Conservation (phyloP, 345 rosid genomes). For the Gossypium bickii region DNA sequence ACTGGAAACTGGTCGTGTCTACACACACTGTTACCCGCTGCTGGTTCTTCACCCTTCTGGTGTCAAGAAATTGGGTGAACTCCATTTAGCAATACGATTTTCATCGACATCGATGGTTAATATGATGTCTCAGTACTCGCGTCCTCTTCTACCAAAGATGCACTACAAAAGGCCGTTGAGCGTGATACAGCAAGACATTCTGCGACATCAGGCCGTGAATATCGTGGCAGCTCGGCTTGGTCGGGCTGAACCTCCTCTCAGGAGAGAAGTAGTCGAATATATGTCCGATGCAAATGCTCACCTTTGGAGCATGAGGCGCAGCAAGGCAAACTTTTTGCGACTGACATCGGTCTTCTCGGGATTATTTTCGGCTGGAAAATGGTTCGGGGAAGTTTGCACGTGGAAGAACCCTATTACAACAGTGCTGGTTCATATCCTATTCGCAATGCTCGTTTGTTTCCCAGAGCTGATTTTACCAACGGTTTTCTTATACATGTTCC, state of each 20-base stretch:
- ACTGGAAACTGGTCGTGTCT: constrained; percentile 72
- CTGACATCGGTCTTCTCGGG: constrained; percentile 60
- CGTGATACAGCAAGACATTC: constrained; percentile 69
- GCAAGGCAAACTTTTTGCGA: constrained; percentile 85
- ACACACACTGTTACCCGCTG: constrained; percentile 82
- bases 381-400: constrained; percentile 79
- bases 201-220: constrained; percentile 71
- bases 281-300: constrained; percentile 85
- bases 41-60: constrained; percentile 77
- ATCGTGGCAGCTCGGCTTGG: constrained; percentile 76
- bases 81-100: constrained; percentile 85
- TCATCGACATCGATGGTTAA: constrained; percentile 56
- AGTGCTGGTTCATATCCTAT: constrained; percentile 54
- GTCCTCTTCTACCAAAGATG: constrained; percentile 86
- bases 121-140: constrained; percentile 55
- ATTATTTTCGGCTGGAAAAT: constrained; percentile 53
- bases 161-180: constrained; percentile 72
- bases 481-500: constrained; percentile 64
- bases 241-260: constrained; percentile 88
- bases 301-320: constrained; percentile 94
- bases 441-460: constrained; percentile 53
- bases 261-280: constrained; percentile 80
- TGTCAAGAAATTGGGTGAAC: constrained; percentile 88
- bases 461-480: constrained; percentile 87
- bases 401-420: constrained; percentile 83